Conservation (phyloP, 495 filamentous ascomycete species). For the Aspergillus coremiiformis region DNA sequence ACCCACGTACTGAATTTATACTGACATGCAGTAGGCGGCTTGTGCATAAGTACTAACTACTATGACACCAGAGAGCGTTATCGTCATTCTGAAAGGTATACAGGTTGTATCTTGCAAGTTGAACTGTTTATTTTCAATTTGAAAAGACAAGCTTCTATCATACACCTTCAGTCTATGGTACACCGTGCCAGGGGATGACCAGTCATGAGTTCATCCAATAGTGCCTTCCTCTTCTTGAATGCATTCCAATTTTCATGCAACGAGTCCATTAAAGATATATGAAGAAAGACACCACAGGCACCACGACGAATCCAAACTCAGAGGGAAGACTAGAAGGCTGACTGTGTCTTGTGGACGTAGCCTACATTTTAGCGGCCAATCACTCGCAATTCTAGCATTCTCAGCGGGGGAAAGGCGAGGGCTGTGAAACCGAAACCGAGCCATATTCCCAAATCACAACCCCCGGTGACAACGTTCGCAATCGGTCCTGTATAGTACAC, state of each 20-base stretch:
- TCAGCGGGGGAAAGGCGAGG: constrained; percentile 38
- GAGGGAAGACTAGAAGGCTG: no score
- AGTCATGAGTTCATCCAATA: not conserved
- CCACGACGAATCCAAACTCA: not conserved
- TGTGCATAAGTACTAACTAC: no score
- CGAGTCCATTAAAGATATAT: not conserved
- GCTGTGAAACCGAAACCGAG: constrained; percentile 35
- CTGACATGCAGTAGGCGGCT: no score
- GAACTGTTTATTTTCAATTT: not conserved
- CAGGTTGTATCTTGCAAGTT: no score
- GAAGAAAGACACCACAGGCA: not conserved
- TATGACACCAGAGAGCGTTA: no score
- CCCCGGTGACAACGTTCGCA: constrained; percentile 27
- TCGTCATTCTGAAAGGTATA: no score
- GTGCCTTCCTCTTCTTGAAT: not conserved
- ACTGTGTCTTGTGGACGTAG: no score
- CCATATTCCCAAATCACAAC: constrained; percentile 39
- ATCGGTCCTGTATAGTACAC: constrained; percentile 42
- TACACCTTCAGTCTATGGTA: not conserved
- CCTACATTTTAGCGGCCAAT: constrained; percentile 25
- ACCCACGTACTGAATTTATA: no score
- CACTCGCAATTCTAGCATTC: constrained; percentile 31
- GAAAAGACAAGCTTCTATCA: not conserved
- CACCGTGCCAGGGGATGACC: not conserved
- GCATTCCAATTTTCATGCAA: not conserved